Conservation (phyloP, 2,329 filamentous ascomycete species). For the Cladobotryum protrusum region DNA sequence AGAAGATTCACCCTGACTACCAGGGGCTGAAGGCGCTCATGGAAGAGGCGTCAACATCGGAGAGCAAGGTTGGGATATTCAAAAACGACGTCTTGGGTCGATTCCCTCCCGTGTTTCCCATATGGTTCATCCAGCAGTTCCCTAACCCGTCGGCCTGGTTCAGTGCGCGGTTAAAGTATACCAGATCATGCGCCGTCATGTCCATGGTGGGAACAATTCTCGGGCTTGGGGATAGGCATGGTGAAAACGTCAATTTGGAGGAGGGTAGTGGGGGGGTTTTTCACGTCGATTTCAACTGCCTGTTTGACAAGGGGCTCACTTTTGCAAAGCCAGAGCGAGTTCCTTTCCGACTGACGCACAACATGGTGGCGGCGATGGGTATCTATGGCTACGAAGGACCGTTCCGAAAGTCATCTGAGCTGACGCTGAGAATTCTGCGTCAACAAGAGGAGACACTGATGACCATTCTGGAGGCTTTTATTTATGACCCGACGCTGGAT, state of each 20-base stretch:
- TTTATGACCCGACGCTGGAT: slow-evolving; percentile 94
- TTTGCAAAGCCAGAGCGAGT: slow-evolving; percentile 93
- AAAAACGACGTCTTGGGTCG: slow-evolving; percentile 55
- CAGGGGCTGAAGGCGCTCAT: slow-evolving; percentile 54
- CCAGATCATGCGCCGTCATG: slow-evolving; percentile 94
- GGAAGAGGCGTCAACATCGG: slow-evolving; percentile 55
- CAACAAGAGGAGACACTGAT: slow-evolving; percentile 95
- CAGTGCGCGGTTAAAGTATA: slow-evolving; percentile 78
- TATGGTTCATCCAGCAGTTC: slow-evolving; percentile 95
- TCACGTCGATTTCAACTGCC: slow-evolving; percentile 98
- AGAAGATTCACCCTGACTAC: slow-evolving; percentile 66
- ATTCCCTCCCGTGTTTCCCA: slow-evolving; percentile 78
- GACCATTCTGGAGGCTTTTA: slow-evolving; percentile 93
- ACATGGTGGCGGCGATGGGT: slow-evolving; percentile 97
- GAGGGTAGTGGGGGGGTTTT: slow-evolving; percentile 90
- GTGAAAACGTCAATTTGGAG: slow-evolving; percentile 93
- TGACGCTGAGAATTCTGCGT: slow-evolving; percentile 75
- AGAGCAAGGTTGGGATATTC: slow-evolving; percentile 64
- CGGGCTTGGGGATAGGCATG: slow-evolving; percentile 88
- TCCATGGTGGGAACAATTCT: slow-evolving; percentile 98
- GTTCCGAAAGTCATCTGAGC: slow-evolving; percentile 83
- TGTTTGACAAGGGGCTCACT: slow-evolving; percentile 95
- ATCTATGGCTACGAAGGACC: slow-evolving; percentile 90
- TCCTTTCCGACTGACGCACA: slow-evolving; percentile 94
- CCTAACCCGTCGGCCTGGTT: slow-evolving; percentile 93